Evolutionary conservation across 441 rosid genomes (phyloP).

Genomic region (Brassica hybrid): DNA sequence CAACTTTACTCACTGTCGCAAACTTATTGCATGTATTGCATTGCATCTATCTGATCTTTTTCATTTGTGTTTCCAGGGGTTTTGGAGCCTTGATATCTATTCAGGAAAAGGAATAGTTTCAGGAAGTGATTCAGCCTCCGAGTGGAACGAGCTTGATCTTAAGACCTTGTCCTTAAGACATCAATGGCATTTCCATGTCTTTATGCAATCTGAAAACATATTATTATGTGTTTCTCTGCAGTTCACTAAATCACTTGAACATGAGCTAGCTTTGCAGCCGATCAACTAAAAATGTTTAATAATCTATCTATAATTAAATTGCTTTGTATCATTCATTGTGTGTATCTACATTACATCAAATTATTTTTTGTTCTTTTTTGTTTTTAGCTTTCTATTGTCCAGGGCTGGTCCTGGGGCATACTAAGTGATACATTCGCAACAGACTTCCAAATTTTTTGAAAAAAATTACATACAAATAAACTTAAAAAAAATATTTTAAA

Average conservation of each 20-base stretch:
- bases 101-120: constrained; percentile 86
- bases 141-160: constrained; percentile 91
- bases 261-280: constrained; percentile 56
- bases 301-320: neutral
- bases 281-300: constrained; percentile 39
- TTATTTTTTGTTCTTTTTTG: neutral
- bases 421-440: too few species aligned
- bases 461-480: too few species aligned
- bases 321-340: neutral
- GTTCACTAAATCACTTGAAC: constrained; percentile 79
- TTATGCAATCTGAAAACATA: neutral
- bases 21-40: constrained; percentile 9
- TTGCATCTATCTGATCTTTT: constrained; percentile 18
- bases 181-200: neutral
- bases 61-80: constrained; percentile 51
- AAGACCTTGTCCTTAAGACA: constrained; percentile 49
- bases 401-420: neutral
- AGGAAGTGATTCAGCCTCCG: constrained; percentile 78
- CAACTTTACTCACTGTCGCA: neutral
- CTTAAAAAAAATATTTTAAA: too few species aligned
- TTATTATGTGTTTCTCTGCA: constrained; percentile 32
- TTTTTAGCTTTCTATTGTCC: neutral
- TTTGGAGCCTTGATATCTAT: constrained; percentile 78
- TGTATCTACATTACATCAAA: neutral
- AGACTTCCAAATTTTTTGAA: too few species aligned